Percentiles rank a stretch among this genome's conserved stretches.
phyloP scores from a whole-genome alignment of 2,329 filamentous ascomycete species.

The Cytospora leucostoma region DNA sequence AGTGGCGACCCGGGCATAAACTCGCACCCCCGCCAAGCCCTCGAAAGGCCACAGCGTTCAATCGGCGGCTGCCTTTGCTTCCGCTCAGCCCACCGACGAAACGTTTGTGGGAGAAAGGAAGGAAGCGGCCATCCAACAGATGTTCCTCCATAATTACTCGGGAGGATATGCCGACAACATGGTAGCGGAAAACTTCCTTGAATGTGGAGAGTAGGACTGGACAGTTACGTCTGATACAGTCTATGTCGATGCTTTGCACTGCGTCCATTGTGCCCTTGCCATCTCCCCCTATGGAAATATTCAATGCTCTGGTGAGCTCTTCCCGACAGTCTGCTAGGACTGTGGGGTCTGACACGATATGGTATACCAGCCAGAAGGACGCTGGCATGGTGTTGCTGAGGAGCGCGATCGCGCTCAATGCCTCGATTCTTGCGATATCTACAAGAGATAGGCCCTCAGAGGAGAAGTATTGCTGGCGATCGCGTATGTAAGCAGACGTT shows the following conservation, averaged over 20 bases:
- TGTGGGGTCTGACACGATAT: slow-evolving; percentile 38
- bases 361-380: slow-evolving; percentile 42
- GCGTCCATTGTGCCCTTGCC: slow-evolving; percentile 3
- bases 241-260: slow-evolving; percentile 33
- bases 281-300: too few relatives aligned
- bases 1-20: too few relatives aligned
- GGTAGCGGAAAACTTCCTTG: slow-evolving; percentile 42
- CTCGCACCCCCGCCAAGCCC: too few relatives aligned
- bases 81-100: too few relatives aligned
- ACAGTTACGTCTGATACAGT: slow-evolving; percentile 36
- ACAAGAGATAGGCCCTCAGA: slow-evolving; percentile 34
- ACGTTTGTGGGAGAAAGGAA: too few relatives aligned
- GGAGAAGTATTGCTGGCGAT: slow-evolving; percentile 28
- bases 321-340: slow-evolving; percentile 36
- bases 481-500: neutral
- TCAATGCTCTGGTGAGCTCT: too few relatives aligned
- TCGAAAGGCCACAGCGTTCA: too few relatives aligned
- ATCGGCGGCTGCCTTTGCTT: too few relatives aligned
- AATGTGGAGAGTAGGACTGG: slow-evolving; percentile 41
- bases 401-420: slow-evolving; percentile 39
- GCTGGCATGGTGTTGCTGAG: slow-evolving; percentile 41
- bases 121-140: slow-evolving; percentile 16
- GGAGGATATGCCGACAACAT: slow-evolving; percentile 36
- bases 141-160: slow-evolving; percentile 17
- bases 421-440: slow-evolving; percentile 42